Conservation (phyloP, 331 rosid genomes). For the Stylosanthes scabra region DNA sequence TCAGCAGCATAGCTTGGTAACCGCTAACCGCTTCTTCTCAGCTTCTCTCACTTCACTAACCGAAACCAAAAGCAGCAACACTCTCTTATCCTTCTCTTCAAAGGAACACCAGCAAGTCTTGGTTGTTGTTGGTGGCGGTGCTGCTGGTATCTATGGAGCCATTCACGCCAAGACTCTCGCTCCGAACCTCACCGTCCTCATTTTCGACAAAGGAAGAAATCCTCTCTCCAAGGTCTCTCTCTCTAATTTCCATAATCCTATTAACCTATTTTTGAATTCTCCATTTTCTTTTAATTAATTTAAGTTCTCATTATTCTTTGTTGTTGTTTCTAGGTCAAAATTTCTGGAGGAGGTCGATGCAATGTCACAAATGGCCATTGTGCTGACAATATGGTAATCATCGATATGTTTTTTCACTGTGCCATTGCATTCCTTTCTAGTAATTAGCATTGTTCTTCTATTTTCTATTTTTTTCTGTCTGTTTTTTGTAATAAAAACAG, state of each 20-base stretch:
- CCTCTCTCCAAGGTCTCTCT: slow-evolving; percentile 80
- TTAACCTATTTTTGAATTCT: slow-evolving; percentile 17
- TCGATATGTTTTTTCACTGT: background rate
- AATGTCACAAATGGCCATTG: slow-evolving; percentile 94
- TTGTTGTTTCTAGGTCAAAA: slow-evolving; percentile 64
- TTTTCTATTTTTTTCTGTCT: background rate
- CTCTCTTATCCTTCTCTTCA: slow-evolving; percentile 5
- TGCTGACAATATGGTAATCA: slow-evolving; percentile 67
- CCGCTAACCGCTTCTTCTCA: slow-evolving; percentile 51
- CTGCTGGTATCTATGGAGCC: slow-evolving; percentile 95
- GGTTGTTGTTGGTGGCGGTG: slow-evolving; percentile 97
- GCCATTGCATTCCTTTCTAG: background rate
- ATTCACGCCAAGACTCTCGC: slow-evolving; percentile 88
- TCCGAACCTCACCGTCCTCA: slow-evolving; percentile 66
- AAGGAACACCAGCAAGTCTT: slow-evolving; percentile 55
- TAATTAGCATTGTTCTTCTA: background rate
- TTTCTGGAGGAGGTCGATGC: slow-evolving; percentile 97
- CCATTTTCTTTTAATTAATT: background rate
- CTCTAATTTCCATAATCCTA: background rate
- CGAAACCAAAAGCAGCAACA: slow-evolving; percentile 28
- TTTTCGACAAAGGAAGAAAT: slow-evolving; percentile 80
- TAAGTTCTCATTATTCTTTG: background rate
- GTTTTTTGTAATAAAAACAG: background rate
- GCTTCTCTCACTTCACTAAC: background rate
- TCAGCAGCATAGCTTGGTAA: slow-evolving; percentile 1